Evolutionary conservation across 139 green algal species (phyloP), one percentile per base, ranked within the genome.

Genomic region (Tetradesmus lagerheimii): DNA sequence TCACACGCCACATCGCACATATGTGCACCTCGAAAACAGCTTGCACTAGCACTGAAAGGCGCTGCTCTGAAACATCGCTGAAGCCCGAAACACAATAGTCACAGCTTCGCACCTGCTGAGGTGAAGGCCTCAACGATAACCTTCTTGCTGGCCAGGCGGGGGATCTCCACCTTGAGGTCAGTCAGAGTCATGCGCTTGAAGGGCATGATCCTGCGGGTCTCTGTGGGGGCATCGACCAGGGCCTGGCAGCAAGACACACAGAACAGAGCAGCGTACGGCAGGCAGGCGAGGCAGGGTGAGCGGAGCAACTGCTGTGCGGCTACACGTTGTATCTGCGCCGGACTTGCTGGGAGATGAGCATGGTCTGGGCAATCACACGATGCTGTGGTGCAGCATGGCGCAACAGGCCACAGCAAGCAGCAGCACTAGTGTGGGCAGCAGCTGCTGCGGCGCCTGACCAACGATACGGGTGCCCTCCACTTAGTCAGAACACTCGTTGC

Each of bases 161-260:
- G 93, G 81, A 99, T 97, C 64, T 99, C 97, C 23, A 99, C 82
- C 87, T 97, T 98, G 91, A 97, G 94, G 94, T 99, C 96, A 41
- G 98, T 99, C 43, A 99, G 92, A 8, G 94, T 90, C 82, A 99
- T 90, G 85, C 98, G 95, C 95, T 99, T 99, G 95, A 99, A 98
- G 96, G 96, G 97, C 78, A 96, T 89, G 39, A 97, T 90, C 31
- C 92, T 87, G 81, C 97, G 92, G 37, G 94, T 92, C 89, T 94
- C 90, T 39, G 94, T 93, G 37, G 98, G 97, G 50, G 94, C 91
- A 91, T 99, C 98, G 0, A 99, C 94, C 77, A 99, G 94, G 18
- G 96, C 98, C 98, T 99, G 94, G 14, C 34, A 31, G 31, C 31
- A 37, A 4, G 4, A 3, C 27, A 38, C 71, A 9, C 2, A 39